Conservation (phyloP, 345 rosid species). For the Gossypium rotundifolium region DNA sequence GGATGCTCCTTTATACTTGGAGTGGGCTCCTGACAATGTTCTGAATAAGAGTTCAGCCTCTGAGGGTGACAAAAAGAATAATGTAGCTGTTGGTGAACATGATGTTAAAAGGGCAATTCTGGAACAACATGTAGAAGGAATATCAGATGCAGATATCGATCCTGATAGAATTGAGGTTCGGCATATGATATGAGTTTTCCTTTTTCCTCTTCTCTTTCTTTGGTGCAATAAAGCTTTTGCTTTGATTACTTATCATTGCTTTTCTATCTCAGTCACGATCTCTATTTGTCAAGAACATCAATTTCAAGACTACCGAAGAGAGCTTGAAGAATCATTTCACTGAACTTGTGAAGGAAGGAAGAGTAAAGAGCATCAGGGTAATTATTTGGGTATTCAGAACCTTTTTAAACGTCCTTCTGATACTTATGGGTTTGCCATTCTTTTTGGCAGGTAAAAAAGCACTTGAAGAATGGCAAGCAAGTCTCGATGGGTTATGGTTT, state of each 20-base stretch:
- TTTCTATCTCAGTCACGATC: conserved; percentile 66
- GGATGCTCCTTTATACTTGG: conserved; percentile 87
- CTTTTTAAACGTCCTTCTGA: conserved; percentile 9
- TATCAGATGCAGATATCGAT: conserved; percentile 52
- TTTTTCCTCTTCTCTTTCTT: neutral
- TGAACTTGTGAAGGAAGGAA: conserved; percentile 60
- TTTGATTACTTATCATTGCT: conserved; percentile 15
- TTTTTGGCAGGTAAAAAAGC: conserved; percentile 66
- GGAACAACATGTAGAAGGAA: conserved; percentile 62
- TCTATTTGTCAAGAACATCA: conserved; percentile 80
- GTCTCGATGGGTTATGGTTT: conserved; percentile 92
- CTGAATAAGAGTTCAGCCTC: conserved; percentile 38
- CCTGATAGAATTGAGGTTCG: conserved; percentile 79
- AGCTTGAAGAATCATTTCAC: conserved; percentile 62
- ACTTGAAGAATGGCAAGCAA: conserved; percentile 70
- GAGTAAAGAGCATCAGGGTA: conserved; percentile 76
- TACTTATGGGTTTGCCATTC: conserved; percentile 8
- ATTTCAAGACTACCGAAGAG: conserved; percentile 86
- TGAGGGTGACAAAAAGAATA: conserved; percentile 27
- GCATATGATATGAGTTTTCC: neutral
- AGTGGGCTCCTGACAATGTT: conserved; percentile 87
- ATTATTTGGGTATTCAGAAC: conserved; percentile 14
- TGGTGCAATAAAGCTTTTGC: neutral
- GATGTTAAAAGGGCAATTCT: conserved; percentile 55
- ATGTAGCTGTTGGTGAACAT: conserved; percentile 43